phyloP scores from a whole-genome alignment of 257 asterid species.

The Ilex asprella region DNA sequence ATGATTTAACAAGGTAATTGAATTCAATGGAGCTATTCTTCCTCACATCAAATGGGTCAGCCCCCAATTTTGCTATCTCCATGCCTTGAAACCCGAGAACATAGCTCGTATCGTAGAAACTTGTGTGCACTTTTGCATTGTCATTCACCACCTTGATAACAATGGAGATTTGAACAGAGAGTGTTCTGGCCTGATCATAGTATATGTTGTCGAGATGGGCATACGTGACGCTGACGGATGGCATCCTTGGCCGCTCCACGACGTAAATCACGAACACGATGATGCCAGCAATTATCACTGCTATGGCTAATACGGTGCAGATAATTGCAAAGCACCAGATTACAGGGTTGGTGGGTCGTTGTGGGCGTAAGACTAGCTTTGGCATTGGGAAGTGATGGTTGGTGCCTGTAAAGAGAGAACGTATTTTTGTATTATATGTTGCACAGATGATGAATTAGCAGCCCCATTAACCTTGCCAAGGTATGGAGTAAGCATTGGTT shows the following conservation, averaged over 20 bases:
- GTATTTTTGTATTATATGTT: conserved; percentile 14
- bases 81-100: conserved; percentile 44
- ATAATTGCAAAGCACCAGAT: conserved; percentile 65
- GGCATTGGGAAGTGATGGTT: conserved; percentile 43
- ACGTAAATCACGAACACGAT: conserved; percentile 55
- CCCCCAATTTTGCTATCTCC: conserved; percentile 34
- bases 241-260: conserved; percentile 55
- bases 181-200: conserved; percentile 46
- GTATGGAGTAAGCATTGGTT: conserved; percentile 14
- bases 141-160: conserved; percentile 48
- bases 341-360: conserved; percentile 49
- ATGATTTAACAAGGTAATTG: conserved; percentile 39
- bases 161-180: conserved; percentile 42
- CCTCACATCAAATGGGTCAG: conserved; percentile 32
- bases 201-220: conserved; percentile 58
- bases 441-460: conserved; percentile 2
- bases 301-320: conserved; percentile 51
- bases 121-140: conserved; percentile 47
- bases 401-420: conserved; percentile 5
- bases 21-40: conserved; percentile 37
- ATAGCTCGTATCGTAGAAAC: conserved; percentile 36
- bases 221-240: conserved; percentile 32
- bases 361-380: conserved; percentile 27
- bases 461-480: conserved; percentile 2
- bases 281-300: conserved; percentile 62